phyloP scores from a whole-genome alignment of 768 basidiomycete species.

The Pleurotus eryngii region DNA sequence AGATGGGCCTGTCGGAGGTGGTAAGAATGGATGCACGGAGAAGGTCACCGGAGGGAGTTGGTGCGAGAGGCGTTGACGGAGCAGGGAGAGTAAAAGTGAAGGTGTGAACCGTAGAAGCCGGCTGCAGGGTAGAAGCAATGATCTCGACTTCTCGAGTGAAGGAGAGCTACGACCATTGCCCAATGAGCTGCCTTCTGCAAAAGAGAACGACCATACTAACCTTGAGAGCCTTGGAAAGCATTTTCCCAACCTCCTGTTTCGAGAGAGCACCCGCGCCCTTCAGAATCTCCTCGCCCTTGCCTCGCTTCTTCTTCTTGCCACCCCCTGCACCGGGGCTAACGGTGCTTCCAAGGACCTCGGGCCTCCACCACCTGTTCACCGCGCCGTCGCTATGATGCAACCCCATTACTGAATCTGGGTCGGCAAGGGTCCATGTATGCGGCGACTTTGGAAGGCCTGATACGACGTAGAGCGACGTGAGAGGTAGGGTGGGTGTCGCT shows the following conservation, averaged over 20 bases:
- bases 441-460: conserved; percentile 88
- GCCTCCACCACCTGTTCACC: conserved; percentile 86
- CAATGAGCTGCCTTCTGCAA: conserved; percentile 7
- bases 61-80: conserved; percentile 71
- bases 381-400: conserved; percentile 83
- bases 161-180: conserved; percentile 55
- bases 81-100: conserved; percentile 88
- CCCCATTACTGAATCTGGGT: conserved; percentile 77
- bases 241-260: conserved; percentile 86
- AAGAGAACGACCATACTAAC: conserved; percentile 32
- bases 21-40: conserved; percentile 75
- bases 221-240: conserved; percentile 90
- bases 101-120: conserved; percentile 87
- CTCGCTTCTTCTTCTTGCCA: conserved; percentile 69
- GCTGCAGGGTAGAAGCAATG: conserved; percentile 91
- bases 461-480: conserved; percentile 83
- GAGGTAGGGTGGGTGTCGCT: conserved; percentile 67
- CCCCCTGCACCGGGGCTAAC: conserved; percentile 83
- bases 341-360: conserved; percentile 87
- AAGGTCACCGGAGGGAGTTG: conserved; percentile 67
- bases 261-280: conserved; percentile 79
- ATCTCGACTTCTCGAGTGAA: conserved; percentile 92
- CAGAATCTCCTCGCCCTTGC: conserved; percentile 59
- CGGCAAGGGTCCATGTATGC: conserved; percentile 86
- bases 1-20: conserved; percentile 55